These are phyloP conservation scores for Eucalyptus cloeziana DNA, from an alignment of 345 rosid species.

Conservation along the genomic window DNA sequence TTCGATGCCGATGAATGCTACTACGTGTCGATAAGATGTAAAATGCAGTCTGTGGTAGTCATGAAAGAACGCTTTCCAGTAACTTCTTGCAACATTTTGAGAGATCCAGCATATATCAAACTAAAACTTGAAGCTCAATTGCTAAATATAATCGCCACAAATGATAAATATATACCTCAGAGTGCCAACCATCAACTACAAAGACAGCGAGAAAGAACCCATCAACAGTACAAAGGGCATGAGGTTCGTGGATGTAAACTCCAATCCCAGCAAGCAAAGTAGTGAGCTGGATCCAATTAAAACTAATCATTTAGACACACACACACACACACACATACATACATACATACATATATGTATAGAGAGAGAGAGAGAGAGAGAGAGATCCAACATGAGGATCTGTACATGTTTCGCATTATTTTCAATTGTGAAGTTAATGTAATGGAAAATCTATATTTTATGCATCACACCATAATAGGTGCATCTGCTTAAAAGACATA, in stretches of 20 bases:
- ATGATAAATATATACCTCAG: slow-evolving; percentile 41
- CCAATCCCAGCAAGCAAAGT: slow-evolving; percentile 87
- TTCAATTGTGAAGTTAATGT: background rate
- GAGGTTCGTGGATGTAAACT: slow-evolving; percentile 90
- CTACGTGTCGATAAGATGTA: background rate
- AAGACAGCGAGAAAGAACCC: slow-evolving; percentile 93
- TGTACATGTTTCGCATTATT: background rate
- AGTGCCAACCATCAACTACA: slow-evolving; percentile 93
- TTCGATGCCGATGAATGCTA: background rate
- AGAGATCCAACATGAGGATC: background rate
- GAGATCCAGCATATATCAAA: background rate
- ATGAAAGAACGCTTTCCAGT: background rate
- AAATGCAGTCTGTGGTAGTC: background rate
- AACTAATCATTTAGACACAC: background rate
- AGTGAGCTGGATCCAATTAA: slow-evolving; percentile 43
- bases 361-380: background rate
- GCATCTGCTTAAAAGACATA: background rate
- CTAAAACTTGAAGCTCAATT: background rate
- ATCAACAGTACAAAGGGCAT: slow-evolving; percentile 86
- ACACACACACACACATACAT: background rate
- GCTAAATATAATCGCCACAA: background rate
- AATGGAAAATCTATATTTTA: background rate
- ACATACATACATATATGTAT: no score
- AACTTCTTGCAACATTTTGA: background rate
- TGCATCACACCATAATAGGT: background rate